Percentiles rank a stretch among this genome's conserved stretches.
Conservation (phyloP, 257 asterid species). For the Solanum etuberosum region DNA sequence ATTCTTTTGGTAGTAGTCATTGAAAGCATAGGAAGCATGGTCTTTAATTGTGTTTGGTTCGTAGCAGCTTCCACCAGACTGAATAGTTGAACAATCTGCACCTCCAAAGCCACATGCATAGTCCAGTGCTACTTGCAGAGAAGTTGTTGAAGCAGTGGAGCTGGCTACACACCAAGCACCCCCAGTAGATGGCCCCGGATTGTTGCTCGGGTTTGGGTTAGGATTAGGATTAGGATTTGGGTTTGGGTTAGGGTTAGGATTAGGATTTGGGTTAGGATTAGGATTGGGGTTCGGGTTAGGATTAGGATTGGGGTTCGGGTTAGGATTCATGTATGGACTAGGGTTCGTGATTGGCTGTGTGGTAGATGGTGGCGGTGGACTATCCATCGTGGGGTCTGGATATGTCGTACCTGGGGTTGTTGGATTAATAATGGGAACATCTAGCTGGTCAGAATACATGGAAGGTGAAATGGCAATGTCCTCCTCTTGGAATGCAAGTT, state of each 20-base stretch:
- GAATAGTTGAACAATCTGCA: conserved; percentile 78
- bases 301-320: conserved; percentile 8
- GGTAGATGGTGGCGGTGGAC: conserved; percentile 18
- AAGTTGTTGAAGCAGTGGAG: conserved; percentile 55
- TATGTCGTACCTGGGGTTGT: conserved; percentile 25
- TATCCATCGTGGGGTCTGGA: conserved; percentile 3
- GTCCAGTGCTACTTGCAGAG: conserved; percentile 90
- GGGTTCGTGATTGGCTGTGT: conserved; percentile 8
- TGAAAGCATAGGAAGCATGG: conserved; percentile 92
- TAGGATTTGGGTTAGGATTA: neutral
- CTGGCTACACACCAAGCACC: conserved; percentile 87
- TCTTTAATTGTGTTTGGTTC: conserved; percentile 65
- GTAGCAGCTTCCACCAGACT: conserved; percentile 56
- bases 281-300: neutral
- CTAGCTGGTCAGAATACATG: conserved; percentile 20
- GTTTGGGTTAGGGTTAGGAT: neutral
- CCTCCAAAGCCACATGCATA: conserved; percentile 98
- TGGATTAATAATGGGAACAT: conserved; percentile 73
- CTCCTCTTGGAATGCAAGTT: conserved; percentile 26
- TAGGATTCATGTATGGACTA: conserved; percentile 32
- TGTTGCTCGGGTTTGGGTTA: neutral
- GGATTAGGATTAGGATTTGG: neutral
- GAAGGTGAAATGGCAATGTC: conserved; percentile 29
- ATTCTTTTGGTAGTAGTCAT: conserved; percentile 82
- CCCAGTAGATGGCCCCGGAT: conserved; percentile 43